Evolutionary conservation across 371 early-diverging fungal species (phyloP).

Genomic region (Nosema muscidifuracis): DNA sequence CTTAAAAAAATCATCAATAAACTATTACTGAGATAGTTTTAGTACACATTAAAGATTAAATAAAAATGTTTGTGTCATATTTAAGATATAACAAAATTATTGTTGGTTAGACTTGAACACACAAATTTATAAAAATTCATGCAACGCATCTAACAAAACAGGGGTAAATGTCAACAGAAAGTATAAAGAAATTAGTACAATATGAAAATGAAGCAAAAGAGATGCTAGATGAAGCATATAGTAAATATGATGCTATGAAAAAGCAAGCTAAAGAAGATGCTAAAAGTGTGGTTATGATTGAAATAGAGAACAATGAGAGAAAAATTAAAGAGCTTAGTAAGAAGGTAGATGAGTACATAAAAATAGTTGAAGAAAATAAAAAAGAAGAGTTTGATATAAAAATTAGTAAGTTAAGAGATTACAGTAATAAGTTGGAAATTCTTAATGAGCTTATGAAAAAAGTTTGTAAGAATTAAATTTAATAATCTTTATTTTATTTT

Average conservation of each 20-base stretch:
- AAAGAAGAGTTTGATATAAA: constrained; percentile 9
- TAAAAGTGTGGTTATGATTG: not conserved
- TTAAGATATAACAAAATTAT: not conserved
- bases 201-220: constrained; percentile 44
- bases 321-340: constrained; percentile 15
- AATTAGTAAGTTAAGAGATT: constrained; percentile 5
- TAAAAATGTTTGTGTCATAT: too few relatives aligned
- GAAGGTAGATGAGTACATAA: constrained; percentile 17
- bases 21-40: too few relatives aligned
- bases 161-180: constrained; percentile 40
- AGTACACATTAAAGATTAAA: too few relatives aligned
- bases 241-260: constrained; percentile 13
- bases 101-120: constrained; percentile 39
- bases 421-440: constrained; percentile 1
- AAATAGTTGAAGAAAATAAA: constrained; percentile 9
- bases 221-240: constrained; percentile 20
- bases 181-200: constrained; percentile 45
- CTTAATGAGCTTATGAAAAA: constrained; percentile 9
- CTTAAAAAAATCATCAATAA: too few relatives aligned
- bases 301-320: constrained; percentile 3
- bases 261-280: constrained; percentile 45
- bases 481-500: too few relatives aligned
- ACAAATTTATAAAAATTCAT: constrained; percentile 28
- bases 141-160: constrained; percentile 39
- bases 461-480: constrained; percentile 3